A percentile compares a stretch with the other conserved stretches of the same genome.
Conservation (phyloP, 192 early-diverging fungal genomes). For the Linnemannia elongata region DNA sequence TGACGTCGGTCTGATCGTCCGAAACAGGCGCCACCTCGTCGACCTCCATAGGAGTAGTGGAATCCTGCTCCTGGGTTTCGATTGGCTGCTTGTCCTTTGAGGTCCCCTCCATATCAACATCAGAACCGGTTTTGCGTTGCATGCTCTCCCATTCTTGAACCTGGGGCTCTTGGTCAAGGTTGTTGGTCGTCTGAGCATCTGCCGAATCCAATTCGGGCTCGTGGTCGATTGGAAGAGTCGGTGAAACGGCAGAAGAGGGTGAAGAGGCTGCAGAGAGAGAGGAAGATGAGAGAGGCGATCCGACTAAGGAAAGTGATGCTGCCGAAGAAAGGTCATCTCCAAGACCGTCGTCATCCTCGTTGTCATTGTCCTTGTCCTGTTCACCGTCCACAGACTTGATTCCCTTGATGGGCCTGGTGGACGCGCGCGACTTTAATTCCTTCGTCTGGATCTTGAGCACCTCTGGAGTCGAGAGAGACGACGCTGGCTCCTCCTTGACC, state of each 20-base stretch:
- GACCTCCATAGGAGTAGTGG: background rate
- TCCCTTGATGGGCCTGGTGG: slow-evolving; percentile 2
- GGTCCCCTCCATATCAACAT: slow-evolving; percentile 22
- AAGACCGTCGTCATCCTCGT: slow-evolving; percentile 45
- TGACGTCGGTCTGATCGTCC: background rate
- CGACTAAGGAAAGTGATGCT: slow-evolving; percentile 26
- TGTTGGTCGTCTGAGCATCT: background rate
- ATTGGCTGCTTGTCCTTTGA: background rate
- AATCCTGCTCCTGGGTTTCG: background rate
- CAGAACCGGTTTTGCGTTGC: background rate
- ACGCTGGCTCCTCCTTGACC: background rate
- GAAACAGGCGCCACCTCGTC: background rate
- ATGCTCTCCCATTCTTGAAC: background rate
- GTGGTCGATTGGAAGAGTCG: background rate
- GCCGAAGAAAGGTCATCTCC: slow-evolving; percentile 43
- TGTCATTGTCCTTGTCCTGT: slow-evolving; percentile 18
- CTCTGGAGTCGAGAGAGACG: background rate
- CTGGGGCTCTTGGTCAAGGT: background rate
- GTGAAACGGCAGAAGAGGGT: slow-evolving; percentile 31
- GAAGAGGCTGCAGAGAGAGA: slow-evolving; percentile 43
- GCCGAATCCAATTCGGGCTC: background rate
- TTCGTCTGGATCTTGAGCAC: slow-evolving; percentile 30
- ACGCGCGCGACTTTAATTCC: slow-evolving; percentile 20
- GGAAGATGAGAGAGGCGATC: slow-evolving; percentile 30
- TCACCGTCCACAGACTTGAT: slow-evolving; percentile 2